Percentiles rank a stretch among this genome's conserved stretches.
These are phyloP conservation scores for Cystoisospora suis DNA, from an alignment of 169 alveolate genomes.

Conservation along the genomic window DNA sequence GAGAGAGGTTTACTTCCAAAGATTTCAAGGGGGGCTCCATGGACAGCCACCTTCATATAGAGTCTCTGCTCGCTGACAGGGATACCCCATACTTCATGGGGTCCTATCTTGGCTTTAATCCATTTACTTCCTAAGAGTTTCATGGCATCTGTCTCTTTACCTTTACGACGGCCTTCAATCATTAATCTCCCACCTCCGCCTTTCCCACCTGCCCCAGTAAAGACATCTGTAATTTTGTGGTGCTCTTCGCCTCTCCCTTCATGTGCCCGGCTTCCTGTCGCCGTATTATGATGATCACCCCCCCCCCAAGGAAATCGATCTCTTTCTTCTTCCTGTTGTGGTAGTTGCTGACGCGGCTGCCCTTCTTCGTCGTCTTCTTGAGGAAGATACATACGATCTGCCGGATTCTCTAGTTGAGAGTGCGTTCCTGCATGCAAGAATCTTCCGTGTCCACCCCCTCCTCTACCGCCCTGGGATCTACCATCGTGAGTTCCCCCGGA, in stretches of 20 bases:
- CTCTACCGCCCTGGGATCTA: not conserved
- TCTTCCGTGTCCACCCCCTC: not conserved
- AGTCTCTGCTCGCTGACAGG: conserved; percentile 67
- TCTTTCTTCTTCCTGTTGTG: not conserved
- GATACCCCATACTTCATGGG: conserved; percentile 47
- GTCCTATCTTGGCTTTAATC: not conserved
- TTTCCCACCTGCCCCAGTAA: not conserved
- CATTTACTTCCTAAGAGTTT: conserved; percentile 6
- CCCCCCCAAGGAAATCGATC: not conserved
- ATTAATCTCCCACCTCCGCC: not conserved
- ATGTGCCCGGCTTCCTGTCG: not conserved
- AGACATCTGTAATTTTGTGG: too few relatives aligned
- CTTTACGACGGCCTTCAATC: not conserved
- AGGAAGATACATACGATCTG: too few relatives aligned
- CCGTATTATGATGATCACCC: not conserved
- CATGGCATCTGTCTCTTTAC: conserved; percentile 21
- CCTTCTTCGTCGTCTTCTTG: not conserved
- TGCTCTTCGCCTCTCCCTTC: not conserved
- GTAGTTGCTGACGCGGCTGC: not conserved
- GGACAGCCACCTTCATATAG: conserved; percentile 51
- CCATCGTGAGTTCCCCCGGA: too few relatives aligned
- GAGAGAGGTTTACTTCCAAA: conserved; percentile 35
- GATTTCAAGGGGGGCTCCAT: conserved; percentile 65
- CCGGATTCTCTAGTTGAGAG: too few relatives aligned
- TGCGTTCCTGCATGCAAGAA: too few relatives aligned